Percentiles rank a stretch among this genome's conserved stretches.
Evolutionary conservation across 2,329 filamentous ascomycete genomes (phyloP).

Genomic region (Sarocladium oryzae): DNA sequence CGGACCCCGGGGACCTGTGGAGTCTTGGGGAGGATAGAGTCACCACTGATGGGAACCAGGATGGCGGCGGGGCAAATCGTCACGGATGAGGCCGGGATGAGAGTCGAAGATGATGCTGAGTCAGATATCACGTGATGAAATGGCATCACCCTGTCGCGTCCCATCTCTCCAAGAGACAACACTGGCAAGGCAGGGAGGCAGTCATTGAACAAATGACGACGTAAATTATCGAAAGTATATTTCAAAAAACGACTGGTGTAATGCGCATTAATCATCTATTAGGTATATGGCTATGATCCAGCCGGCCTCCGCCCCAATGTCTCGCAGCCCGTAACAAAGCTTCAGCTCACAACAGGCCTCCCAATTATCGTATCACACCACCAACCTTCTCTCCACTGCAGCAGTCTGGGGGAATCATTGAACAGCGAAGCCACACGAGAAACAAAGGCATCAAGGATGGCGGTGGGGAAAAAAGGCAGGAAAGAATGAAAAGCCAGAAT

Average conservation of each 20-base stretch:
- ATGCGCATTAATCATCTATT: conserved; percentile 6
- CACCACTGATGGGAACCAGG: background rate
- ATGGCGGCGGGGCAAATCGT: conserved; percentile 4
- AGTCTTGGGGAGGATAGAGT: conserved; percentile 1
- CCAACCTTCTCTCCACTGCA: conserved; percentile 4
- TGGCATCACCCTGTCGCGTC: too few relatives aligned
- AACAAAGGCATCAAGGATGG: conserved; percentile 8
- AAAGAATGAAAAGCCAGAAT: conserved; percentile 15
- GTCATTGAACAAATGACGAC: too few relatives aligned
- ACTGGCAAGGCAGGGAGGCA: too few relatives aligned
- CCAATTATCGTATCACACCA: conserved; percentile 4
- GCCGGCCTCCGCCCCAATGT: conserved; percentile 4
- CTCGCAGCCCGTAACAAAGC: conserved; percentile 5
- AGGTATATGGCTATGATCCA: conserved; percentile 11
- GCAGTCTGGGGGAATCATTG: conserved; percentile 18
- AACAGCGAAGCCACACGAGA: conserved; percentile 9
- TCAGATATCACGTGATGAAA: conserved; percentile 2
- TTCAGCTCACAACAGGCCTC: background rate
- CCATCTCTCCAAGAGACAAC: too few relatives aligned
- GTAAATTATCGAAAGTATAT: too few relatives aligned
- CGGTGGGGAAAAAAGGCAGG: background rate
- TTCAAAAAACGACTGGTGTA: background rate
- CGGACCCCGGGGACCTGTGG: background rate
- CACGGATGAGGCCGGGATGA: conserved; percentile 1
- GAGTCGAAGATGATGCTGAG: background rate